These are phyloP conservation scores for Huntiella decipiens DNA, from an alignment of 2,329 filamentous ascomycete genomes.

Conservation along the genomic window DNA sequence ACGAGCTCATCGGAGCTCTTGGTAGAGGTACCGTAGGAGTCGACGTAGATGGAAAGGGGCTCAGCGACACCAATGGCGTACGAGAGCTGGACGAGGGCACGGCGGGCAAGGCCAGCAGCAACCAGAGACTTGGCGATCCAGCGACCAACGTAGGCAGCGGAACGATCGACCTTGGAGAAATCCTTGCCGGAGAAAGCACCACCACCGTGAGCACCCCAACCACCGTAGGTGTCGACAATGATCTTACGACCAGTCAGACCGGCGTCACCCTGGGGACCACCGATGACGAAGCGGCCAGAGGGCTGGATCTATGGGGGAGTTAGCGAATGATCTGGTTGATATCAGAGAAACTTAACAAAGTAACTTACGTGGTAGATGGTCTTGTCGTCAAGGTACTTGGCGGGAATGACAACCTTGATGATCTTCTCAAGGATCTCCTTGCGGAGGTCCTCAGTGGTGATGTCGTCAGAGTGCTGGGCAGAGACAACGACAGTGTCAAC, in stretches of 20 bases:
- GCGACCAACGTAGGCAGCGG: slow-evolving; percentile 87
- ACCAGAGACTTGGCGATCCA: slow-evolving; percentile 99
- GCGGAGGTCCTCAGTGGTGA: slow-evolving; percentile 79
- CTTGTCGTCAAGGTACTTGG: slow-evolving; percentile 76
- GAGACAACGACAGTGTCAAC: slow-evolving; percentile 96
- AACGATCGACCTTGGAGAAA: slow-evolving; percentile 99
- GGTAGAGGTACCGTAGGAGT: slow-evolving; percentile 86
- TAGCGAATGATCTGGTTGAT: slow-evolving; percentile 7
- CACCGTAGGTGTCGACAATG: slow-evolving; percentile 98
- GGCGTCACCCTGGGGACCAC: slow-evolving; percentile 95
- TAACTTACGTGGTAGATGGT: slow-evolving; percentile 78
- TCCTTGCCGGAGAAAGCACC: slow-evolving; percentile 99
- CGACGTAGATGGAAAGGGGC: slow-evolving; percentile 93
- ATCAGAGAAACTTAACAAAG: not conserved
- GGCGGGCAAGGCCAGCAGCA: slow-evolving; percentile 69
- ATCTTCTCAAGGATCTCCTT: slow-evolving; percentile 96
- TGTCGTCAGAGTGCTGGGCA: slow-evolving; percentile 77
- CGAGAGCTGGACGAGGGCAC: slow-evolving; percentile 89
- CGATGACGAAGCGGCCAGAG: slow-evolving; percentile 96
- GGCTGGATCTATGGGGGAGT: slow-evolving; percentile 55
- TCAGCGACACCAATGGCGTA: slow-evolving; percentile 98
- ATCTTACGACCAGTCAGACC: slow-evolving; percentile 99
- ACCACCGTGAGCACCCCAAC: slow-evolving; percentile 98
- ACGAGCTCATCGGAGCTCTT: slow-evolving; percentile 87
- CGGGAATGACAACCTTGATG: slow-evolving; percentile 84